Percentiles rank a stretch among this genome's conserved stretches.
Conservation (phyloP, 192 early-diverging fungal species). For the Coemansia sp. region DNA sequence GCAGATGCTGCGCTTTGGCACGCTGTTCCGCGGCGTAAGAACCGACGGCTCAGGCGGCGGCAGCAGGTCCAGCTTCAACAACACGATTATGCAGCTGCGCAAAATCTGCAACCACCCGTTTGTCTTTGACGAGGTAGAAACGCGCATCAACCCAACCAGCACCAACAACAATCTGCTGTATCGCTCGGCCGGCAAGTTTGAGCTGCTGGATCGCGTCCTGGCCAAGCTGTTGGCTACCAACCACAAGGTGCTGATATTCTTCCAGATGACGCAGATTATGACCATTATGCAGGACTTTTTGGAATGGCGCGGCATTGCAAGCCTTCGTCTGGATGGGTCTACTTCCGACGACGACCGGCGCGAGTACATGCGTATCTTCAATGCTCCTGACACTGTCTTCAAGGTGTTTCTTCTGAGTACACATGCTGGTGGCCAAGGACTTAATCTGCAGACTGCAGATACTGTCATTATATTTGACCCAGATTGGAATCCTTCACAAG, state of each 20-base stretch:
- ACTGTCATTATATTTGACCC: conserved; percentile 98
- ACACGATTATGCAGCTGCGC: conserved; percentile 97
- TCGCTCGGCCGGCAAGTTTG: conserved; percentile 92
- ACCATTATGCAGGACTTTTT: conserved; percentile 96
- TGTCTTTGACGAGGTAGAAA: conserved; percentile 92
- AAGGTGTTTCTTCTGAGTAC: conserved; percentile 93
- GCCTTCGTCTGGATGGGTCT: conserved; percentile 87
- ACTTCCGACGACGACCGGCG: conserved; percentile 90
- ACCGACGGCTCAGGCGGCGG: conserved; percentile 35
- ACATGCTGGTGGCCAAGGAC: conserved; percentile 91
- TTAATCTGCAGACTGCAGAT: conserved; percentile 95
- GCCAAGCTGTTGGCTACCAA: conserved; percentile 80
- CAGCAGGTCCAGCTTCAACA: conserved; percentile 69
- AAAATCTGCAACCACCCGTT: conserved; percentile 99
- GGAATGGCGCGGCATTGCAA: conserved; percentile 64
- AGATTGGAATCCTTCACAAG: conserved; percentile 99
- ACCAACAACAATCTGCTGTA: conserved; percentile 74
- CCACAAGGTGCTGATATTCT: conserved; percentile 78
- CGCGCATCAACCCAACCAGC: conserved; percentile 69
- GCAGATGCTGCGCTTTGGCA: conserved; percentile 79
- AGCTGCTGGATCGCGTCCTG: conserved; percentile 90
- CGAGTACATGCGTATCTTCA: conserved; percentile 76
- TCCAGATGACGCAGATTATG: conserved; percentile 91
- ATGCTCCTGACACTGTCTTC: conserved; percentile 72
- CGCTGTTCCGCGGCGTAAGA: conserved; percentile 61